These are phyloP conservation scores for Malassezia vespertilionis DNA, from an alignment of 1,284 basidiomycete genomes.

Conservation along the genomic window DNA sequence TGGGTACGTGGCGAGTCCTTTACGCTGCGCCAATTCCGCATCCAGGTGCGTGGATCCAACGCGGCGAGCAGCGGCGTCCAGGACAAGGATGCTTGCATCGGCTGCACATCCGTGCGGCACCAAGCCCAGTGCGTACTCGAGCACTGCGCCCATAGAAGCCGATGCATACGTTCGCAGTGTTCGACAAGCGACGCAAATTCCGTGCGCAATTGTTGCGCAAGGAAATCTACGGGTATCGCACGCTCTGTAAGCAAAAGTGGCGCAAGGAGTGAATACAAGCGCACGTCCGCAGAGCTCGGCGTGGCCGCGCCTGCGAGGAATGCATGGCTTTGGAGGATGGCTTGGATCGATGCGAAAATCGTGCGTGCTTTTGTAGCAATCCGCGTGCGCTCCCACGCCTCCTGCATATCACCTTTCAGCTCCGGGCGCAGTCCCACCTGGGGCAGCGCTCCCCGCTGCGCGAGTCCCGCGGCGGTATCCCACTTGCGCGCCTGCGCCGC, in stretches of 20 bases:
- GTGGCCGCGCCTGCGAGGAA: background rate
- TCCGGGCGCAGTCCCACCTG: background rate
- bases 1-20: background rate
- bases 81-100: background rate
- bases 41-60: slow-evolving; percentile 1
- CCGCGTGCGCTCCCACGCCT: slow-evolving; percentile 15
- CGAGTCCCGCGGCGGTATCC: slow-evolving; percentile 21
- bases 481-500: slow-evolving; percentile 20
- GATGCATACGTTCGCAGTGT: slow-evolving; percentile 14
- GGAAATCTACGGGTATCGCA: slow-evolving; percentile 17
- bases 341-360: slow-evolving; percentile 19
- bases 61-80: background rate
- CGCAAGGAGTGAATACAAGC: slow-evolving; percentile 27
- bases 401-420: slow-evolving; percentile 3
- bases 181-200: slow-evolving; percentile 18
- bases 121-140: slow-evolving; percentile 8
- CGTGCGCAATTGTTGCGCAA: slow-evolving; percentile 15
- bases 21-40: slow-evolving; percentile 17
- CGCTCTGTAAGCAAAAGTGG: slow-evolving; percentile 19
- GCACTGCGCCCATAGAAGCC: slow-evolving; percentile 14
- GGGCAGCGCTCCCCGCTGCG: slow-evolving; percentile 4
- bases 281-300: slow-evolving; percentile 21
- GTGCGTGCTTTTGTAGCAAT: slow-evolving; percentile 17
- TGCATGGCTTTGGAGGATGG: slow-evolving; percentile 4
- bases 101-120: slow-evolving; percentile 6